Conservation (phyloP, 75 land plant genomes). For the Selaginella tamariscina region DNA sequence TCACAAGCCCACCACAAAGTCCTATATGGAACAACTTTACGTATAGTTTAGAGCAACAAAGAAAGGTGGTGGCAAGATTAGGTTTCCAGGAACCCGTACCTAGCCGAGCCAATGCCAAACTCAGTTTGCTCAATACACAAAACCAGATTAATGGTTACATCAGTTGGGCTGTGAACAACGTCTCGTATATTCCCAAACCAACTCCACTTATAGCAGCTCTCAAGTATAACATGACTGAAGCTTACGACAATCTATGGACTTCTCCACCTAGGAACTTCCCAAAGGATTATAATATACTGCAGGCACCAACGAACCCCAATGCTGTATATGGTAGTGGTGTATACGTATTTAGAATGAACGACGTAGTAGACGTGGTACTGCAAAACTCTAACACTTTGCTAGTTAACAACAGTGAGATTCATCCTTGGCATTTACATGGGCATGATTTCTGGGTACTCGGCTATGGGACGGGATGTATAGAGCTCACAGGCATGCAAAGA, state of each 20-base stretch:
- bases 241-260: constrained; percentile 17
- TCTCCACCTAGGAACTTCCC: constrained; percentile 42
- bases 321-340: constrained; percentile 34
- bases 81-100: constrained; percentile 30
- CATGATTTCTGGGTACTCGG: constrained; percentile 90
- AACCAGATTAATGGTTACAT: constrained; percentile 45
- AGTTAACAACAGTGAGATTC: constrained; percentile 53
- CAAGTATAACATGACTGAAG: constrained; percentile 29
- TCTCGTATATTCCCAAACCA: constrained; percentile 44
- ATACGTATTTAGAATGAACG: constrained; percentile 32
- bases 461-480: constrained; percentile 60
- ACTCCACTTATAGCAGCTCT: constrained; percentile 66
- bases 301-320: constrained; percentile 40
- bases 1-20: constrained; percentile 31
- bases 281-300: constrained; percentile 30
- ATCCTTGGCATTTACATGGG: constrained; percentile 93
- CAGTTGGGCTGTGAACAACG: constrained; percentile 84
- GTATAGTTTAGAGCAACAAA: constrained; percentile 44
- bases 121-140: constrained; percentile 70
- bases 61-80: constrained; percentile 17
- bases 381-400: constrained; percentile 67
- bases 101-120: constrained; percentile 23
- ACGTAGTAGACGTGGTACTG: constrained; percentile 58
- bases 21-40: constrained; percentile 58
- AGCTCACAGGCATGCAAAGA: constrained; percentile 21